phyloP scores from a whole-genome alignment of 2,329 filamentous ascomycete species.

The Diaporthe citri region DNA sequence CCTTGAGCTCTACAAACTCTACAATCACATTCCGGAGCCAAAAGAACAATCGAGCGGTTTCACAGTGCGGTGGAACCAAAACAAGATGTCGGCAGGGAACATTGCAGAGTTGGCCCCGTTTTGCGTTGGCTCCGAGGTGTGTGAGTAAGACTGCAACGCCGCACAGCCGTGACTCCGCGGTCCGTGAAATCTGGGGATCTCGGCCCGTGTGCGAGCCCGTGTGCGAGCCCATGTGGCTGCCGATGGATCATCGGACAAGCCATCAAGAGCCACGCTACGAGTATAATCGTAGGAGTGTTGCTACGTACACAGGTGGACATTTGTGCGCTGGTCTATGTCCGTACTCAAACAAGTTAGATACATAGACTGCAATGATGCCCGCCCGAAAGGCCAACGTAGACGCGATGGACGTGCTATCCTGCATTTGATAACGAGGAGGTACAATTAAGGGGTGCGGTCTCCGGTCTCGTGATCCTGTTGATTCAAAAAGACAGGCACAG shows the following conservation, averaged over 20 bases:
- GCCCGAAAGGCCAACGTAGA: not conserved
- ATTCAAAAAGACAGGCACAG: not conserved
- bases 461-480: not conserved
- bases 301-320: not conserved
- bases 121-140: not conserved
- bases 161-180: not conserved
- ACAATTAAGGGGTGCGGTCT: not conserved
- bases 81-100: no score
- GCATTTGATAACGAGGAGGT: not conserved
- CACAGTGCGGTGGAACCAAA: not conserved
- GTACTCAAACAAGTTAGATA: not conserved
- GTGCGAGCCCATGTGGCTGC: not conserved
- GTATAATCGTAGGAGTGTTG: not conserved
- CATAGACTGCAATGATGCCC: not conserved
- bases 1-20: not conserved
- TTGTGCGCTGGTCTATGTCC: not conserved
- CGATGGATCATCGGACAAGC: not conserved
- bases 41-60: not conserved
- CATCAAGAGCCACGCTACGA: not conserved
- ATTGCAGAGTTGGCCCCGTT: not conserved
- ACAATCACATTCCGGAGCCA: no score
- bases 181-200: not conserved
- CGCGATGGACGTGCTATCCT: not conserved
- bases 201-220: not conserved
- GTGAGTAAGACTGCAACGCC: not conserved